phyloP scores from a whole-genome alignment of 345 rosid genomes.

The Melastoma malabathricum region DNA sequence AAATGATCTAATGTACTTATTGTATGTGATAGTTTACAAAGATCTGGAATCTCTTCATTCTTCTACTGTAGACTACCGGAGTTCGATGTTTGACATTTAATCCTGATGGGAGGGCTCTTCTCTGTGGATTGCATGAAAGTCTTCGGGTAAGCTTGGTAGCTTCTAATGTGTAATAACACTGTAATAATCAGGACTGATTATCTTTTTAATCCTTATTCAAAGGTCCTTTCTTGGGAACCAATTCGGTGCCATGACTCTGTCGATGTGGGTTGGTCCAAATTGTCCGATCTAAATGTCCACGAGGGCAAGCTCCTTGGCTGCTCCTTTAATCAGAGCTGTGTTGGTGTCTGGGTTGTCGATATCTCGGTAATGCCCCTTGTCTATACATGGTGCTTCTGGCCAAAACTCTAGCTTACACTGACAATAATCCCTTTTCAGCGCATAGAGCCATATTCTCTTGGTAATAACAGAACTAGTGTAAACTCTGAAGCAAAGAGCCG shows the following conservation, averaged over 20 bases:
- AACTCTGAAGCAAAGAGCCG: slow-evolving; percentile 47
- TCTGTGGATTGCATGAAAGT: slow-evolving; percentile 92
- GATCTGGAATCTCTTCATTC: background rate
- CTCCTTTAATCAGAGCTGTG: slow-evolving; percentile 95
- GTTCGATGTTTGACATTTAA: slow-evolving; percentile 88
- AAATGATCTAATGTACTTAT: slow-evolving; percentile 2
- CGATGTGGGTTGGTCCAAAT: slow-evolving; percentile 98
- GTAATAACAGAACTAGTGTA: slow-evolving; percentile 34
- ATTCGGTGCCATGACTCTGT: slow-evolving; percentile 73
- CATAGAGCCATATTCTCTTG: slow-evolving; percentile 59
- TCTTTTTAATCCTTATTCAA: slow-evolving; percentile 13
- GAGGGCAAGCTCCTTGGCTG: slow-evolving; percentile 99
- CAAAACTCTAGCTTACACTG: slow-evolving; percentile 3
- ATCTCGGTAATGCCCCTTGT: slow-evolving; percentile 46
- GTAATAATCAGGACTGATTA: slow-evolving; percentile 5
- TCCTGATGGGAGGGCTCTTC: slow-evolving; percentile 88
- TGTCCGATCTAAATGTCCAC: slow-evolving; percentile 88
- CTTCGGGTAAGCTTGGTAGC: slow-evolving; percentile 40
- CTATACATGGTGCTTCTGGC: too few relatives aligned
- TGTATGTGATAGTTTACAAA: too few relatives aligned
- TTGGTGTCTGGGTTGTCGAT: slow-evolving; percentile 98
- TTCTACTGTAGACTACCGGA: slow-evolving; percentile 50
- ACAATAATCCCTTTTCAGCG: slow-evolving; percentile 26
- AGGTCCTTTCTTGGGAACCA: slow-evolving; percentile 99
- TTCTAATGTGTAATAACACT: slow-evolving; percentile 1